Conservation (phyloP, 192 early-diverging fungal species). For the Coemansia asiatica region DNA sequence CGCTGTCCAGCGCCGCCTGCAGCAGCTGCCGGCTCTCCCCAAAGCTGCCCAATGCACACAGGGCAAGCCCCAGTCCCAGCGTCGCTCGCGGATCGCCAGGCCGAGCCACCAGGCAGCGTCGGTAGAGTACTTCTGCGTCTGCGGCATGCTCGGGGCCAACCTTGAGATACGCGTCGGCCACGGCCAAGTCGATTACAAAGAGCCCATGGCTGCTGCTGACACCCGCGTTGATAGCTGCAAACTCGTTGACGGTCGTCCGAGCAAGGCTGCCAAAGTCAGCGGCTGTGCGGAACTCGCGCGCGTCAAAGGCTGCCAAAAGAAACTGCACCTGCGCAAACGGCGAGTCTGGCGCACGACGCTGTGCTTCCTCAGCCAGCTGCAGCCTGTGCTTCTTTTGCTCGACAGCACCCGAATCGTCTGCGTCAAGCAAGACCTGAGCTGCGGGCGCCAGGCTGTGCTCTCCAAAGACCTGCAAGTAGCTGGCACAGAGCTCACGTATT, state of each 20-base stretch:
- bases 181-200: constrained; percentile 58
- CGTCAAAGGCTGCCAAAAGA: constrained; percentile 8
- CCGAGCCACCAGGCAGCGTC: constrained; percentile 52
- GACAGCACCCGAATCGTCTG: neutral
- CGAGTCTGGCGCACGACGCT: constrained; percentile 21
- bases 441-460: constrained; percentile 14
- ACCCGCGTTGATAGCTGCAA: constrained; percentile 20
- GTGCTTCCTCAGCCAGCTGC: constrained; percentile 20
- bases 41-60: constrained; percentile 40
- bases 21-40: constrained; percentile 64
- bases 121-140: constrained; percentile 60
- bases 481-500: constrained; percentile 6
- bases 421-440: constrained; percentile 14
- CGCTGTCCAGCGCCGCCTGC: constrained; percentile 48
- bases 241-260: constrained; percentile 13
- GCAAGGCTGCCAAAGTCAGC: constrained; percentile 24
- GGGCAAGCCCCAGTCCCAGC: constrained; percentile 43
- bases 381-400: constrained; percentile 5
- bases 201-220: constrained; percentile 23
- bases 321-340: constrained; percentile 37
- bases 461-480: constrained; percentile 17
- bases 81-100: constrained; percentile 51
- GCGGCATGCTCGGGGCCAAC: constrained; percentile 58
- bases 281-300: constrained; percentile 13
- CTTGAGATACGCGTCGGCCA: constrained; percentile 62